Conservation (phyloP, 2,329 filamentous ascomycete genomes). For the Bipolaris gigantea region DNA sequence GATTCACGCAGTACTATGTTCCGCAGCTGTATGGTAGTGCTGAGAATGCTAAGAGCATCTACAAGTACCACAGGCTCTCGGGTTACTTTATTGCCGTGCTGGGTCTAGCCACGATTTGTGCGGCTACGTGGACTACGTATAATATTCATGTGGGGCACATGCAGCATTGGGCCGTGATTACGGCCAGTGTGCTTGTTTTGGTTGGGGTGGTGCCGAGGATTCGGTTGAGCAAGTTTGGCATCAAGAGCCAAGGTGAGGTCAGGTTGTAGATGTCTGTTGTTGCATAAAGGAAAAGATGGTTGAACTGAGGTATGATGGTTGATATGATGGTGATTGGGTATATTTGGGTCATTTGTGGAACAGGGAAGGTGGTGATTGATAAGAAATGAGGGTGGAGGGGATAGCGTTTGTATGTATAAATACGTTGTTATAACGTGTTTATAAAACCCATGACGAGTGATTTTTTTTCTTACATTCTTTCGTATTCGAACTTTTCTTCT, state of each 20-base stretch:
- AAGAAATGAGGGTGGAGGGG: too few relatives aligned
- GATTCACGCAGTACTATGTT: constrained; percentile 78
- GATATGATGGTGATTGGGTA: not conserved
- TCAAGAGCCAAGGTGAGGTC: constrained; percentile 35
- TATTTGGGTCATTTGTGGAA: not conserved
- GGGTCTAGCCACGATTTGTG: constrained; percentile 72
- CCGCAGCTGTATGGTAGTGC: constrained; percentile 76
- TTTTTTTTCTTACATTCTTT: too few relatives aligned
- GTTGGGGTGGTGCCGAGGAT: constrained; percentile 76
- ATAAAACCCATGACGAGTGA: too few relatives aligned
- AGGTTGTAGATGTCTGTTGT: not conserved
- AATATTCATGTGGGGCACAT: constrained; percentile 69
- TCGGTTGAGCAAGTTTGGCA: constrained; percentile 78
- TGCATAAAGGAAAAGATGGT: not conserved
- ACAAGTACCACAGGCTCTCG: constrained; percentile 82
- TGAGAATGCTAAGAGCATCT: constrained; percentile 77
- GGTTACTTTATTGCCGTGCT: constrained; percentile 75
- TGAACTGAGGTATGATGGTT: not conserved
- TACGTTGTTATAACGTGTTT: not conserved
- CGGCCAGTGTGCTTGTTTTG: constrained; percentile 68
- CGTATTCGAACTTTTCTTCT: too few relatives aligned
- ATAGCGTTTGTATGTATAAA: not conserved
- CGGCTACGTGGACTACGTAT: constrained; percentile 76
- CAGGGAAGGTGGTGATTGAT: not conserved
- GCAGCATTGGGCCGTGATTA: constrained; percentile 72